Conservation (phyloP, 805 yeast species). For the Scheffersomyces spartinae region DNA sequence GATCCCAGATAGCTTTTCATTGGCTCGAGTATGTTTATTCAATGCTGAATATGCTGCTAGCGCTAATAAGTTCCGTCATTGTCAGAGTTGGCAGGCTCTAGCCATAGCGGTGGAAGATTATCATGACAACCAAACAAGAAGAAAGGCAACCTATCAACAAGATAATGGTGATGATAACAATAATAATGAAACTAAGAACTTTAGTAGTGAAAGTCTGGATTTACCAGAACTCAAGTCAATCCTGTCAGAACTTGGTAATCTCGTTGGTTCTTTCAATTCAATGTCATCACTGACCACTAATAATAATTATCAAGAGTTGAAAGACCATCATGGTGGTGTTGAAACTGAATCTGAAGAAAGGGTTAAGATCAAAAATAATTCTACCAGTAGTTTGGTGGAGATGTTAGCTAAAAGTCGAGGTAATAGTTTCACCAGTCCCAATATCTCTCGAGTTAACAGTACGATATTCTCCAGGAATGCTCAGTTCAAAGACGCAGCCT, state of each 20-base stretch:
- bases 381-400: constrained; percentile 12
- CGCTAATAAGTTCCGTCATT: constrained; percentile 39
- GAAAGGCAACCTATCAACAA: too few relatives aligned
- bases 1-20: constrained; percentile 36
- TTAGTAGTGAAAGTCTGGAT: too few relatives aligned
- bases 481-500: constrained; percentile 2
- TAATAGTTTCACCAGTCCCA: constrained; percentile 6
- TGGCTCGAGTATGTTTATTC: constrained; percentile 42
- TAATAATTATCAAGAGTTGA: too few relatives aligned
- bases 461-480: background rate
- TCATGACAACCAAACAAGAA: too few relatives aligned
- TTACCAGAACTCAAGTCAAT: too few relatives aligned
- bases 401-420: constrained; percentile 11
- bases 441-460: constrained; percentile 3
- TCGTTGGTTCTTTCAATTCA: constrained; percentile 30
- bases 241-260: constrained; percentile 26
- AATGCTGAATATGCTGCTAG: constrained; percentile 47
- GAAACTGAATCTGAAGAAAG: constrained; percentile 7
- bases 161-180: too few relatives aligned
- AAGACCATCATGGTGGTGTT: constrained; percentile 18
- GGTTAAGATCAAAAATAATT: constrained; percentile 8
- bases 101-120: constrained; percentile 37
- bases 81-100: constrained; percentile 53
- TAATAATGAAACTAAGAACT: too few relatives aligned
- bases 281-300: constrained; percentile 30